These are phyloP conservation scores for Coniochaeta prunicola DNA, from an alignment of 2,329 filamentous ascomycete species.

Conservation along the genomic window DNA sequence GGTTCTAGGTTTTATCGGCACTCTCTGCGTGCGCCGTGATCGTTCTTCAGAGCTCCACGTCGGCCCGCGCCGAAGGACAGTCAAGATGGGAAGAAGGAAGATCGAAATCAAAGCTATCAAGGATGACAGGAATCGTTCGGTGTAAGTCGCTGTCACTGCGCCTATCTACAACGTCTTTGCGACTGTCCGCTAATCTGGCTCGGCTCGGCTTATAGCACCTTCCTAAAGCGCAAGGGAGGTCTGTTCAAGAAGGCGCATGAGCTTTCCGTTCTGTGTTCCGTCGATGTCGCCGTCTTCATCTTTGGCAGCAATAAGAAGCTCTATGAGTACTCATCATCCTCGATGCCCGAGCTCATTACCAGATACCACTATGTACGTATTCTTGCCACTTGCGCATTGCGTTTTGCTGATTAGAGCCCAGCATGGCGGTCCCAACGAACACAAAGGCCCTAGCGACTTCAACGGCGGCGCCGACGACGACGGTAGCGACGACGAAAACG, in stretches of 20 bases:
- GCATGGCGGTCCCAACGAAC: slow-evolving; percentile 91
- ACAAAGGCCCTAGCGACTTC: slow-evolving; percentile 92
- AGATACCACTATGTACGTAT: slow-evolving; percentile 82
- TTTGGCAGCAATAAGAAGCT: slow-evolving; percentile 99
- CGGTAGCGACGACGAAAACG: slow-evolving; percentile 69
- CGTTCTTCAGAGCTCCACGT: neutral
- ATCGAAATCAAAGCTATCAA: slow-evolving; percentile 99
- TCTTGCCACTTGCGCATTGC: neutral
- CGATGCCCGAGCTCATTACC: slow-evolving; percentile 85
- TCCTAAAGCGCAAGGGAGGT: slow-evolving; percentile 96
- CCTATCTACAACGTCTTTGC: neutral
- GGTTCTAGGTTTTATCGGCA: neutral
- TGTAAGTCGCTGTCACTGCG: slow-evolving; percentile 53
- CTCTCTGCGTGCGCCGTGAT: neutral
- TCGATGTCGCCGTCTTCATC: slow-evolving; percentile 97
- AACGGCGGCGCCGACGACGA: slow-evolving; percentile 83
- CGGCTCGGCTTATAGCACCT: slow-evolving; percentile 56
- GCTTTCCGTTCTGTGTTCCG: slow-evolving; percentile 93
- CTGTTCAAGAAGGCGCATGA: slow-evolving; percentile 99
- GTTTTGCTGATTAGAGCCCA: slow-evolving; percentile 29
- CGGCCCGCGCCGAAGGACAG: neutral
- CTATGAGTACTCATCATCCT: slow-evolving; percentile 91
- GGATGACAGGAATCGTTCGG: slow-evolving; percentile 93
- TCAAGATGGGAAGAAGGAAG: slow-evolving; percentile 89
- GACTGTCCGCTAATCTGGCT: slow-evolving; percentile 12